phyloP scores from a whole-genome alignment of 2,329 filamentous ascomycete species.

The Diaporthe sp. region DNA sequence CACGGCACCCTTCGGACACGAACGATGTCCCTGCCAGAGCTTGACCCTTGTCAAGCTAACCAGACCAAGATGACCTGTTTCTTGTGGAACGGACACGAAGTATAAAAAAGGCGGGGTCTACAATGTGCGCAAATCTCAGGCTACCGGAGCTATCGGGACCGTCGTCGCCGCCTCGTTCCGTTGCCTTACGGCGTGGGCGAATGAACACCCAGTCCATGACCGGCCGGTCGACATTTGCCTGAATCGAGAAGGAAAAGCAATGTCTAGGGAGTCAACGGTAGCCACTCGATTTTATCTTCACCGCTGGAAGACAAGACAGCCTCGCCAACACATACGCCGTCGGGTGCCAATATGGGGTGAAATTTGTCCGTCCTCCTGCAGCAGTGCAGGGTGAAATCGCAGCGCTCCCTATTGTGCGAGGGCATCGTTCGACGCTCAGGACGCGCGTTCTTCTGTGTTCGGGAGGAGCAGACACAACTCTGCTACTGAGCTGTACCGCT shows the following conservation, averaged over 20 bases:
- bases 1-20: conserved; percentile 6
- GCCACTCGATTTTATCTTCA: background rate
- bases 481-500: background rate
- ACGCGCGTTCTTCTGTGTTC: conserved; percentile 1
- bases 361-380: conserved; percentile 16
- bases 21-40: background rate
- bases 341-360: conserved; percentile 12
- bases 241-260: background rate
- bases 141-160: background rate
- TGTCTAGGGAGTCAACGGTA: background rate
- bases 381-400: conserved; percentile 18
- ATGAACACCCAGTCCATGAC: background rate
- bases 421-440: background rate
- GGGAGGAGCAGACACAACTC: background rate
- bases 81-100: background rate
- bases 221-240: background rate
- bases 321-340: conserved; percentile 2
- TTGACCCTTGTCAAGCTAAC: conserved; percentile 16
- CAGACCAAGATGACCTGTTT: background rate
- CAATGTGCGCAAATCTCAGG: conserved; percentile 6
- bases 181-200: conserved; percentile 9
- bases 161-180: conserved; percentile 11
- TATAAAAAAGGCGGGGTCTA: conserved; percentile 18
- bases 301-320: background rate
- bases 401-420: conserved; percentile 3